phyloP scores from a whole-genome alignment of 192 early-diverging fungal genomes.

The Dimargaris cristalligena region DNA sequence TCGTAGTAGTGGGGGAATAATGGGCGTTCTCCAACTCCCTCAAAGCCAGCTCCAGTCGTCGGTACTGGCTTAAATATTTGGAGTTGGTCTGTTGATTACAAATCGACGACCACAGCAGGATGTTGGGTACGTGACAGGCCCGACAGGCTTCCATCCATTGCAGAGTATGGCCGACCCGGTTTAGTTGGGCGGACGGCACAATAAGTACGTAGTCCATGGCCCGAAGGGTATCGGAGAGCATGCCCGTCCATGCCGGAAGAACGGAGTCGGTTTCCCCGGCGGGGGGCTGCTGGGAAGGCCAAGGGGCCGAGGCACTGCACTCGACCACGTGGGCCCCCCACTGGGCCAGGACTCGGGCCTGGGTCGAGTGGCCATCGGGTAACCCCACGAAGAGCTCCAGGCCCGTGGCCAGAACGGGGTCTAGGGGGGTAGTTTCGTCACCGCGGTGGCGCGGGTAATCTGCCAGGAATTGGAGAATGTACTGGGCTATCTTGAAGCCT shows the following conservation, averaged over 20 bases:
- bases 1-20: not conserved
- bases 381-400: not conserved
- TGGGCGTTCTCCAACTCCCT: not conserved
- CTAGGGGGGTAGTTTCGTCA: not conserved
- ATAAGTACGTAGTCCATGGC: not conserved
- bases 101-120: conserved; percentile 9
- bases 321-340: not conserved
- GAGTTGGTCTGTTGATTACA: conserved; percentile 8
- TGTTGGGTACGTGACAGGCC: not conserved
- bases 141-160: not conserved
- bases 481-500: not conserved
- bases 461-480: not conserved
- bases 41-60: not conserved
- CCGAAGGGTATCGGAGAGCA: no score
- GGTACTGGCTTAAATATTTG: conserved; percentile 1
- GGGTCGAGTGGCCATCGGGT: not conserved
- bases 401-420: not conserved
- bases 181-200: not conserved
- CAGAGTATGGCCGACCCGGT: not conserved
- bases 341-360: not conserved
- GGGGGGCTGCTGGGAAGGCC: not conserved
- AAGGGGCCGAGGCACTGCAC: not conserved
- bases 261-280: not conserved
- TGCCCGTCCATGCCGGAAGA: no score
- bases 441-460: not conserved